A percentile compares a stretch with the other conserved stretches of the same genome.
phyloP scores from a whole-genome alignment of 2,329 filamentous ascomycete genomes.

The Fusarium setosum region DNA sequence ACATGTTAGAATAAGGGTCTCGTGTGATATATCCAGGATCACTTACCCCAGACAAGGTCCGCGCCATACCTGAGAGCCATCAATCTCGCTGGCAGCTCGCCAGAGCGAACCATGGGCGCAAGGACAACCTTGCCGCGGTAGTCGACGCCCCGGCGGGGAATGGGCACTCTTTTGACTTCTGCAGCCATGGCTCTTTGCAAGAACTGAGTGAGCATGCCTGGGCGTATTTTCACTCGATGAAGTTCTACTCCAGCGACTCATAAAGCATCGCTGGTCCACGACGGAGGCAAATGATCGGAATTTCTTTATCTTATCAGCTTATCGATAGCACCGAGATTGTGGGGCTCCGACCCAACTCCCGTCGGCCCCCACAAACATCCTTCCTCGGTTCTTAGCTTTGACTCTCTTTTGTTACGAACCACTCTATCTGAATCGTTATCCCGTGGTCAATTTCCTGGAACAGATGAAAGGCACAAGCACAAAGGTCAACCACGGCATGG shows the following conservation, averaged over 20 bases:
- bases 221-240: conserved; percentile 4
- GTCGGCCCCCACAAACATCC: neutral
- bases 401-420: no score
- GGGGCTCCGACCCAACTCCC: neutral
- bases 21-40: neutral
- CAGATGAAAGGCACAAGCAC: no score
- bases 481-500: no score
- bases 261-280: conserved; percentile 21
- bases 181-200: conserved; percentile 68
- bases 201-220: conserved; percentile 47
- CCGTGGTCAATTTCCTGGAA: no score
- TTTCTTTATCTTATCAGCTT: conserved; percentile 32
- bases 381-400: no score
- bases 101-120: conserved; percentile 98
- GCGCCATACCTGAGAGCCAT: conserved; percentile 94
- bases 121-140: conserved; percentile 95
- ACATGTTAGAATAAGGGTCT: conserved; percentile 1
- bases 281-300: conserved; percentile 31
- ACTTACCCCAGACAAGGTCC: conserved; percentile 92
- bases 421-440: no score
- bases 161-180: conserved; percentile 76
- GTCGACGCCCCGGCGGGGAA: conserved; percentile 89
- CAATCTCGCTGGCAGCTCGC: conserved; percentile 90
- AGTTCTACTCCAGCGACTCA: conserved; percentile 10
- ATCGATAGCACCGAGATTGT: conserved; percentile 34